Evolutionary conservation across 2,329 filamentous ascomycete genomes (phyloP), one percentile per base, ranked within the genome.

Genomic region (Aspergillus brunneoviolaceus): DNA sequence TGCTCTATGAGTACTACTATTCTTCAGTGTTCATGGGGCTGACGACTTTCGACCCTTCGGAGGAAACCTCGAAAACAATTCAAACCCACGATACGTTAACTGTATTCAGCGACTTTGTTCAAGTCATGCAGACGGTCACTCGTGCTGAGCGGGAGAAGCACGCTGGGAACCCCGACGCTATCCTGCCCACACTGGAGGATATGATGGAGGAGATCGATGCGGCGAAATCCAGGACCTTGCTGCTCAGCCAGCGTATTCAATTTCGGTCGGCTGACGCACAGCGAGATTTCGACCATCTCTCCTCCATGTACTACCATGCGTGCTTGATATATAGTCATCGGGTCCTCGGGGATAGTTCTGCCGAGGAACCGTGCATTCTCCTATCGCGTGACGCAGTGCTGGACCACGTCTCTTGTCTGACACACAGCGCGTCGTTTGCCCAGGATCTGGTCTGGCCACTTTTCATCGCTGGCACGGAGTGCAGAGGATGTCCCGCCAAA

Each of bases 381-480:
- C 3, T 16, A 3, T 62, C 55, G n/a, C 55, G 58, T 11, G 55
- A 60, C 16, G 42, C 60, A 4, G 60, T 69, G 9, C 49, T 67
- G 2, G 29, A 29, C 6, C 45, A 57, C 33, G 35, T 63, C 14
- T 55, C n/a, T 39, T 49, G 33, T 48, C 39, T 56, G 31, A 65
- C 57, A 5, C 48, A 48, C 50, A 57, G 50, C 21, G 55, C 52
- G 23, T 60, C 59, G 33, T 66, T 70, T 39, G 64, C 65, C 5
- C 69, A 71, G 19, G 66, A 71, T 49, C 61, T 71, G 4, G 66
- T 70, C 33, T 71, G 69, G 69, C 69, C 69, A 14, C 49, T 70
- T 1, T 70, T 71, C n/a, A 63, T 70, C 23, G 64, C 67, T 3
- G 69, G 69, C 10, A 66, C 69, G 1, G 68, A 70, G 52, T 63